Evolutionary conservation across 805 yeast species (phyloP).

Genomic region (Trichomonascus vanleenenianus): DNA sequence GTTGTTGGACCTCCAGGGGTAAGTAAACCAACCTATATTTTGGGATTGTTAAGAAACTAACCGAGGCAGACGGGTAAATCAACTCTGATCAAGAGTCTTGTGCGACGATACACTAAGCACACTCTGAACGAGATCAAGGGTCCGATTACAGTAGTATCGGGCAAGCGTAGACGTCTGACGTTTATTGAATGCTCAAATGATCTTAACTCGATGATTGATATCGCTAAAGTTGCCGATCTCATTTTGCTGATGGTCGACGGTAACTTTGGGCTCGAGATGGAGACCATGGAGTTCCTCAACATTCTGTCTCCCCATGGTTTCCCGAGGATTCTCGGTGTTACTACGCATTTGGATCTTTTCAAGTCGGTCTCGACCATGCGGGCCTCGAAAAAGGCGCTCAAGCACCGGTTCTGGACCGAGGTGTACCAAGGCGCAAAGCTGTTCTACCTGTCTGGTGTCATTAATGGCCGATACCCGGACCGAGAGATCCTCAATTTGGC

Average conservation of each 20-base stretch:
- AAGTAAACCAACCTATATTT: background rate
- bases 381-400: slow-evolving; percentile 83
- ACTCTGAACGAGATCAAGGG: slow-evolving; percentile 83
- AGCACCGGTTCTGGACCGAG: slow-evolving; percentile 97
- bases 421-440: slow-evolving; percentile 97
- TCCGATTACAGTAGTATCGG: slow-evolving; percentile 93
- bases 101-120: slow-evolving; percentile 81
- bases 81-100: slow-evolving; percentile 81
- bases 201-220: slow-evolving; percentile 90
- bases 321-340: slow-evolving; percentile 93
- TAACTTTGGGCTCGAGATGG: slow-evolving; percentile 98
- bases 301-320: slow-evolving; percentile 97
- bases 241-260: slow-evolving; percentile 89
- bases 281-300: slow-evolving; percentile 96
- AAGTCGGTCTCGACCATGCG: slow-evolving; percentile 82
- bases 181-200: slow-evolving; percentile 91
- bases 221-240: slow-evolving; percentile 91
- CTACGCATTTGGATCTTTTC: slow-evolving; percentile 92
- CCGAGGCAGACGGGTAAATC: slow-evolving; percentile 69
- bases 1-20: slow-evolving; percentile 96
- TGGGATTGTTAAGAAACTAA: background rate
- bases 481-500: slow-evolving; percentile 88
- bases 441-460: slow-evolving; percentile 88
- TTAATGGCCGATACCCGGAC: slow-evolving; percentile 97
- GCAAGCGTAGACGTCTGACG: slow-evolving; percentile 86